Evolutionary conservation across 768 basidiomycete species (phyloP).

Genomic region (Lactarius hatsudake): DNA sequence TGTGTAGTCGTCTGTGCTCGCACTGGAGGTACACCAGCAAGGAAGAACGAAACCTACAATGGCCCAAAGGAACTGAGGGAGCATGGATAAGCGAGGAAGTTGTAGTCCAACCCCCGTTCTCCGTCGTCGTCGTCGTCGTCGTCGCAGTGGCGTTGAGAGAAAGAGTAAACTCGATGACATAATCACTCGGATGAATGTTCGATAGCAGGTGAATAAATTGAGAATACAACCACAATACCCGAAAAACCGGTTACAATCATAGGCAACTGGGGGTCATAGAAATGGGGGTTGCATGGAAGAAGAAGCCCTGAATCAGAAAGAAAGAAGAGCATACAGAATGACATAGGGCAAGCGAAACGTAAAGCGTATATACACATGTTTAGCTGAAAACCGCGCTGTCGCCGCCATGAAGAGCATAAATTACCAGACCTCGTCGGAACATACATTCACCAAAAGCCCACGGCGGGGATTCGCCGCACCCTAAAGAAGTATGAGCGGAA

Average conservation of each 20-base stretch:
- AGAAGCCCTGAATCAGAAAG: neutral
- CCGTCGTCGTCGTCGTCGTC: neutral
- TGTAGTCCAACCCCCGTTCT: neutral
- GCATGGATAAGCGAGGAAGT: neutral
- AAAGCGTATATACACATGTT: conserved; percentile 1
- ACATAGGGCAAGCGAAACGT: neutral
- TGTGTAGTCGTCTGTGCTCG: conserved; percentile 1
- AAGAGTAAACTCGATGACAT: conserved; percentile 4
- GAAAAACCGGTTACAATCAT: neutral
- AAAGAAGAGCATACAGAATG: neutral
- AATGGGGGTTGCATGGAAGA: neutral
- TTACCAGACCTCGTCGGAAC: conserved; percentile 5
- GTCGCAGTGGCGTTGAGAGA: neutral
- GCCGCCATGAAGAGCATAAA: conserved; percentile 14
- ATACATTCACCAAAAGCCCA: conserved; percentile 6
- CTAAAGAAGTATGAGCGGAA: neutral
- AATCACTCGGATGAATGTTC: conserved; percentile 6
- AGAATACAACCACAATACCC: neutral
- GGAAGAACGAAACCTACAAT: neutral
- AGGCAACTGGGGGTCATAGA: neutral
- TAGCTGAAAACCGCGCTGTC: conserved; percentile 6
- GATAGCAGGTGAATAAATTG: neutral
- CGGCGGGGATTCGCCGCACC: neutral
- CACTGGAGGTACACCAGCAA: neutral
- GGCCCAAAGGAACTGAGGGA: conserved; percentile 2